These are phyloP conservation scores for Ogataea hybrid DNA, from an alignment of 1,139 yeast species.

Conservation along the genomic window DNA sequence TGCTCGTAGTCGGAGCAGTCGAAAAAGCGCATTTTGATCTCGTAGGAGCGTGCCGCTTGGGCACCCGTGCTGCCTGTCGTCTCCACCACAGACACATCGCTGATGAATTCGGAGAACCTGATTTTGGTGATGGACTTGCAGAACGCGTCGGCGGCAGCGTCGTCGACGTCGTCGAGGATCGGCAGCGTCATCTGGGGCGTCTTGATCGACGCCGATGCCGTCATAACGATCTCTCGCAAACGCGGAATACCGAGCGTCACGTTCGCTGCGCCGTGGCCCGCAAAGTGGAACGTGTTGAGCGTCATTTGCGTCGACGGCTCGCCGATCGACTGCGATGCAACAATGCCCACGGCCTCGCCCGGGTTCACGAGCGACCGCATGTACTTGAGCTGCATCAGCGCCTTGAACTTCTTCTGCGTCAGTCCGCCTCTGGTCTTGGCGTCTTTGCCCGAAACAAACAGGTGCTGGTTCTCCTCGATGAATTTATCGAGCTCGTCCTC, in stretches of 20 bases:
- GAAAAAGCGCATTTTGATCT: constrained; percentile 72
- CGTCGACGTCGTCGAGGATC: constrained; percentile 70
- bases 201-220: constrained; percentile 91
- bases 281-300: constrained; percentile 98
- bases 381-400: constrained; percentile 96
- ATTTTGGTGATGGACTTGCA: constrained; percentile 89
- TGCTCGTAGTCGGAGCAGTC: constrained; percentile 72
- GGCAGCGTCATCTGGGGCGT: constrained; percentile 99
- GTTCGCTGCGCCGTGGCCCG: constrained; percentile 99
- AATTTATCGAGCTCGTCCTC: constrained; percentile 75
- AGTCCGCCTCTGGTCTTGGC: constrained; percentile 48
- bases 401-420: constrained; percentile 86
- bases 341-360: constrained; percentile 98
- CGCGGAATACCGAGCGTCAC: constrained; percentile 99
- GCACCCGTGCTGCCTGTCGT: constrained; percentile 68
- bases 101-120: constrained; percentile 83
- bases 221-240: constrained; percentile 99
- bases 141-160: constrained; percentile 88
- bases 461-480: constrained; percentile 49
- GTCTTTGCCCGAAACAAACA: constrained; percentile 54
- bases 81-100: constrained; percentile 82
- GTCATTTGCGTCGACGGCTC: constrained; percentile 99
- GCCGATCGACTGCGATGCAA: constrained; percentile 98
- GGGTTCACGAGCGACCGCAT: constrained; percentile 95
- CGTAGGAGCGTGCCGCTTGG: constrained; percentile 67